These are phyloP conservation scores for Acacia crassicarpa DNA, from an alignment of 306 rosid species.

Conservation along the genomic window DNA sequence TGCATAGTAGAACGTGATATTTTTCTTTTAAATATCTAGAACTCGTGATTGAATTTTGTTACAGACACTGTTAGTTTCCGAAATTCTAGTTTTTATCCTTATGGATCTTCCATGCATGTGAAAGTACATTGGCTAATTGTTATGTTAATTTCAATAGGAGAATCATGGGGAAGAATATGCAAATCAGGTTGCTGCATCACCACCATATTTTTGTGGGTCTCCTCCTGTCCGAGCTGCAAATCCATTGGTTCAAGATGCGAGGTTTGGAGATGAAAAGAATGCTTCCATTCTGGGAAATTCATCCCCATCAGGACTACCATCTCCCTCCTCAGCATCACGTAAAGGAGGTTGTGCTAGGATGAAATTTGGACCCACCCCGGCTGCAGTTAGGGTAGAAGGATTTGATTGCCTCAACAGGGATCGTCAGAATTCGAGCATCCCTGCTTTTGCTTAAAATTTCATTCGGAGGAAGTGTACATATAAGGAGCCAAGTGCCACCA, in stretches of 20 bases:
- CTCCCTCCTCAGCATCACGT: slow-evolving; percentile 58
- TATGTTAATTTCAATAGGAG: slow-evolving; percentile 47
- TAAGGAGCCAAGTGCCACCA: slow-evolving; percentile 60
- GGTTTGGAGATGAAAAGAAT: slow-evolving; percentile 60
- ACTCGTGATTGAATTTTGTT: background rate
- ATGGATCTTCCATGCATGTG: background rate
- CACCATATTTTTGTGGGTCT: slow-evolving; percentile 85
- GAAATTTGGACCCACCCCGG: slow-evolving; percentile 72
- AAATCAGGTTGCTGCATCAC: slow-evolving; percentile 58
- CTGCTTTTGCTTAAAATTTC: slow-evolving; percentile 67
- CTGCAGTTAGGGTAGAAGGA: slow-evolving; percentile 96
- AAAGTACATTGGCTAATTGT: slow-evolving; percentile 2
- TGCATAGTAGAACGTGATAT: background rate
- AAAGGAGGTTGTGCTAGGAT: slow-evolving; percentile 73
- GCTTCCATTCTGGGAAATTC: slow-evolving; percentile 37
- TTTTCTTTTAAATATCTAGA: background rate
- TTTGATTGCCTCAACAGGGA: slow-evolving; percentile 87
- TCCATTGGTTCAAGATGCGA: slow-evolving; percentile 76
- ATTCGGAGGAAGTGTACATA: slow-evolving; percentile 70
- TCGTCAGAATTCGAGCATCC: slow-evolving; percentile 80
- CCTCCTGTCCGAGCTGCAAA: slow-evolving; percentile 82
- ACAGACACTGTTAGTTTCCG: background rate
- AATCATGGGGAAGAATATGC: slow-evolving; percentile 54
- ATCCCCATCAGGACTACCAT: slow-evolving; percentile 61
- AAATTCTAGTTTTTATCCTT: background rate